Conservation (phyloP, 2,329 filamentous ascomycete species). For the Sporothrix inflata region DNA sequence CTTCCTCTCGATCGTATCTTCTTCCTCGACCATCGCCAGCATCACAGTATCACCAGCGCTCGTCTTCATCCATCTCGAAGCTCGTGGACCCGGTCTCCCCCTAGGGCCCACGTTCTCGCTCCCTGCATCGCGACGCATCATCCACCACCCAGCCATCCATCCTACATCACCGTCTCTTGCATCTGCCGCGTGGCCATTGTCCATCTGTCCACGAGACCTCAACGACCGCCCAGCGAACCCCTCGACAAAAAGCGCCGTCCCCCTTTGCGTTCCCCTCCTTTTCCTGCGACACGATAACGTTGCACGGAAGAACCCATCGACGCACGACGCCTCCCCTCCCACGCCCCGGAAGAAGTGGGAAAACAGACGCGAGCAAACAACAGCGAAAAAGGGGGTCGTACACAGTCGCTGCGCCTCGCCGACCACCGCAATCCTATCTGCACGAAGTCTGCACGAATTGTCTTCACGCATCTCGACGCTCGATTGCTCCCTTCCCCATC, state of each 20-base stretch:
- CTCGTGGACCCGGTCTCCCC: neutral
- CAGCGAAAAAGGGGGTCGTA: slow-evolving; percentile 16
- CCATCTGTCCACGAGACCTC: neutral
- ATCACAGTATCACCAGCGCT: neutral
- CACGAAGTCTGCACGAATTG: neutral
- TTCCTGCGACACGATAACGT: slow-evolving; percentile 16
- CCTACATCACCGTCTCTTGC: neutral
- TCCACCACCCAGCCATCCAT: neutral
- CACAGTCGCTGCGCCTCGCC: slow-evolving; percentile 22
- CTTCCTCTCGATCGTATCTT: neutral
- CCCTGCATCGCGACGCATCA: slow-evolving; percentile 3
- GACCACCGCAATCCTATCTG: neutral
- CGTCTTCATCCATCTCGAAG: neutral
- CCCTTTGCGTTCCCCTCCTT: neutral
- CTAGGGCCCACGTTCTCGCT: neutral
- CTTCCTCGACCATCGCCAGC: neutral
- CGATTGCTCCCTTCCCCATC: too few species aligned
- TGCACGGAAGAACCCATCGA: slow-evolving; percentile 21
- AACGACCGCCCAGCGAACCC: neutral
- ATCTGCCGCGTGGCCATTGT: slow-evolving; percentile 7
- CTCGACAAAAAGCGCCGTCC: neutral
- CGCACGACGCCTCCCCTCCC: neutral
- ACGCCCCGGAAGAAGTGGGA: neutral
- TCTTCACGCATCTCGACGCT: neutral
- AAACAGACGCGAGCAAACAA: neutral